These are phyloP conservation scores for Amorphotheca resinae DNA, from an alignment of 495 filamentous ascomycete species.

Conservation along the genomic window DNA sequence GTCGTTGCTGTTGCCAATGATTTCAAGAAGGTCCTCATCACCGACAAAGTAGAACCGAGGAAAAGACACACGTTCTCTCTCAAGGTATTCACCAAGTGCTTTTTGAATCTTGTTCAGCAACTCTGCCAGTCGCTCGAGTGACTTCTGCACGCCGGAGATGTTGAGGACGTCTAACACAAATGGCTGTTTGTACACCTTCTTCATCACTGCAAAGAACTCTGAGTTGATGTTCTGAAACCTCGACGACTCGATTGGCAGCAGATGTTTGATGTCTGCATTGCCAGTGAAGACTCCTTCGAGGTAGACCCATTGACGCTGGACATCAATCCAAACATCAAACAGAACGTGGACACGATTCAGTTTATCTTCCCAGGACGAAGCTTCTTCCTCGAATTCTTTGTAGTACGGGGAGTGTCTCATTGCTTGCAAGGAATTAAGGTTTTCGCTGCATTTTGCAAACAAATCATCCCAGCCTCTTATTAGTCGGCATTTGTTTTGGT, in stretches of 20 bases:
- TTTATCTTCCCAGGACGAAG: slow-evolving; percentile 93
- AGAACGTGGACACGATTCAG: slow-evolving; percentile 93
- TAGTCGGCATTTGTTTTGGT: slow-evolving; percentile 92
- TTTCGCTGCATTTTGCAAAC: slow-evolving; percentile 96
- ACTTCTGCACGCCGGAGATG: slow-evolving; percentile 91
- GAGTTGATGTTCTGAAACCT: slow-evolving; percentile 98
- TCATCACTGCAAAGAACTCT: slow-evolving; percentile 95
- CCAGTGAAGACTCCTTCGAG: slow-evolving; percentile 97
- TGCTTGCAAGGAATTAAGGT: slow-evolving; percentile 91
- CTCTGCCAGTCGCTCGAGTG: slow-evolving; percentile 84
- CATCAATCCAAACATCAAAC: slow-evolving; percentile 99
- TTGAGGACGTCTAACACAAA: slow-evolving; percentile 90
- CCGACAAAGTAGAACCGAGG: slow-evolving; percentile 98
- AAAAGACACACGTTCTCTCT: slow-evolving; percentile 93
- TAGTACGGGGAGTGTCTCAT: slow-evolving; percentile 99
- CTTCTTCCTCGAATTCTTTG: slow-evolving; percentile 97
- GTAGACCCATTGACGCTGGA: slow-evolving; percentile 98
- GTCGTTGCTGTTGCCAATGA: slow-evolving; percentile 98
- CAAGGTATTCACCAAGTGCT: slow-evolving; percentile 94
- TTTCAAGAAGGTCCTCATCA: slow-evolving; percentile 97
- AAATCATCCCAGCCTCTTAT: slow-evolving; percentile 98
- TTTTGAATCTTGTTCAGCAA: slow-evolving; percentile 99
- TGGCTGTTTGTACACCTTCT: slow-evolving; percentile 92
- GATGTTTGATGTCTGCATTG: slow-evolving; percentile 97
- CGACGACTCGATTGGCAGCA: slow-evolving; percentile 88